phyloP scores from a whole-genome alignment of 23 red algal genomes.

The Porphyridium purpureum region DNA sequence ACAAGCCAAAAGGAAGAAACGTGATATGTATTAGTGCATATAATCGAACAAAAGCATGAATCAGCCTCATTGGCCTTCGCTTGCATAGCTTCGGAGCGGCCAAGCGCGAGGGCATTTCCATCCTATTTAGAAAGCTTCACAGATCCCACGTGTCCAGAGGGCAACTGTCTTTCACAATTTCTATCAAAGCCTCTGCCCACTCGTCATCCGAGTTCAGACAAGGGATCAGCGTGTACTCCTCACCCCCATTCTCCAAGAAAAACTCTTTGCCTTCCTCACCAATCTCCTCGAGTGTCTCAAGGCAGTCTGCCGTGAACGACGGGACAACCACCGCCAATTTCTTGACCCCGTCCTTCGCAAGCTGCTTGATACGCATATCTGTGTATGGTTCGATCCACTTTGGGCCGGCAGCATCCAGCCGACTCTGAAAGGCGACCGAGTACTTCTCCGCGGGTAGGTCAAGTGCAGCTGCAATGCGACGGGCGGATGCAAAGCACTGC shows the following conservation, averaged over 20 bases:
- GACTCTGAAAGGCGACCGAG: constrained; percentile 87
- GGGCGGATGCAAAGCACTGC: constrained; percentile 71
- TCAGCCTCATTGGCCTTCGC: too few species aligned
- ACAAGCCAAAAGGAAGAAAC: too few species aligned
- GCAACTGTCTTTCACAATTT: constrained; percentile 89
- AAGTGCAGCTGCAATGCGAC: constrained; percentile 43
- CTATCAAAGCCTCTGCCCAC: constrained; percentile 57
- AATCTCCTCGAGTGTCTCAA: constrained; percentile 99
- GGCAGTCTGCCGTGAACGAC: constrained; percentile 84
- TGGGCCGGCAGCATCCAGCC: constrained; percentile 74
- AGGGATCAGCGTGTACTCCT: constrained; percentile 68
- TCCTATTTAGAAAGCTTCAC: too few species aligned
- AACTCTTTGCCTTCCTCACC: constrained; percentile 74
- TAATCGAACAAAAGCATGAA: too few species aligned
- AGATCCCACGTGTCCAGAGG: constrained; percentile 66
- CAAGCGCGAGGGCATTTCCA: too few species aligned
- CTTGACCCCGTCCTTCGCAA: constrained; percentile 69
- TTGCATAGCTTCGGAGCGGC: too few species aligned
- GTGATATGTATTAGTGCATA: too few species aligned
- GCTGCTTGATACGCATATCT: constrained; percentile 37
- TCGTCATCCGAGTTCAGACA: constrained; percentile 70
- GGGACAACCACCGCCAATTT: constrained; percentile 75
- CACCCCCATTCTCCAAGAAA: constrained; percentile 81
- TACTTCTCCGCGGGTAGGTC: constrained; percentile 61
- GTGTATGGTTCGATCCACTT: constrained; percentile 99